Base-by-base conservation (phyloP, 2,329 filamentous ascomycete species). In the Stemphylium lycopersici region DNA sequence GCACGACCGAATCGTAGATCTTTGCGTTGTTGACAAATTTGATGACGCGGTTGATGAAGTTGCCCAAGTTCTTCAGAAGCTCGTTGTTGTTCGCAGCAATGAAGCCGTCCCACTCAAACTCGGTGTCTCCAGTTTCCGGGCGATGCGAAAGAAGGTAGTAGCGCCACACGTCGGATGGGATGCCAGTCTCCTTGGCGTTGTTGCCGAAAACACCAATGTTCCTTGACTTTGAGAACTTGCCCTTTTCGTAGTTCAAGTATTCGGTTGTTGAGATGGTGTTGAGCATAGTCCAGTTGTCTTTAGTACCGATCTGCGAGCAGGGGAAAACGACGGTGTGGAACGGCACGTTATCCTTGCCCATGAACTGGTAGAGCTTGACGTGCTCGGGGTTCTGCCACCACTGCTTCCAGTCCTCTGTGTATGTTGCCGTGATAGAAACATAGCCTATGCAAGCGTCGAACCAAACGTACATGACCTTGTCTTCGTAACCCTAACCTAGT, bases 241-340 rank as follows among this genome's bases (percentile, higher is more conserved):
- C 72, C 57, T 73, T 73, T 52, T 77, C 75, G 56, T 77, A 77
- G 49, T 77, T 77, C 46, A 77, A 60, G 51, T 75, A 93, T 72
- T 97, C 93, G 0, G 92, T 95, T 0, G 92, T 93, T 7, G 90
- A 95, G 45, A 97, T 83, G 69, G 92, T 90, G 77, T 96, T 87
- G 31, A 96, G 84, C 84, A 89, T 90, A 43, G 91, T 96, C 93
- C 93, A 97, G 59, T 88, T 87, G 65, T 96, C 88, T 39, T 83
- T 81, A 0, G 92, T 93, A 52, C 93, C 93, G 10, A 97, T 82
- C 74, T 96, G 90, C 37, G 88, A 92, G 26, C 85, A 90, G 1
- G 93, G 93, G 81, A 96, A 97, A 71, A 96, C 92, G 68, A 96
- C 90, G 39, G 89, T 90, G 79, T 96, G 92, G 81, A 93, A 95